Conservation (phyloP, 768 basidiomycete genomes). For the Punctularia strigosozonata region DNA sequence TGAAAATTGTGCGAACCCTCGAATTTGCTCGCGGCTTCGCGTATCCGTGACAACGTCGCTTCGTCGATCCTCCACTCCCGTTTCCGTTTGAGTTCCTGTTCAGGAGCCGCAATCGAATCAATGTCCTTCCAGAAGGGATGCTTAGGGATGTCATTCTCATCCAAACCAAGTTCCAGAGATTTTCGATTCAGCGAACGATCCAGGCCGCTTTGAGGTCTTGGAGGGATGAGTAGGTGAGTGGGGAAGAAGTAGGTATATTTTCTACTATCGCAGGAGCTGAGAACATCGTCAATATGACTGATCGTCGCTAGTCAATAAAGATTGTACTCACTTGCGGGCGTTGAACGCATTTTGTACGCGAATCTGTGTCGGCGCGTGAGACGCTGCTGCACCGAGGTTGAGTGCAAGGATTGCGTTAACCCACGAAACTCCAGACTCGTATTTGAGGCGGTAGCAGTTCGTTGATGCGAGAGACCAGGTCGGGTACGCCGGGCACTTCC, state of each 20-base stretch:
- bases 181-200: constrained; percentile 29
- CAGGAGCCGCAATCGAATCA: constrained; percentile 24
- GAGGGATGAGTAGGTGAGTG: constrained; percentile 84
- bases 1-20: constrained; percentile 95
- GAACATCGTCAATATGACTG: constrained; percentile 11
- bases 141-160: constrained; percentile 9
- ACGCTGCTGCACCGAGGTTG: neutral
- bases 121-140: constrained; percentile 55
- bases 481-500: constrained; percentile 54
- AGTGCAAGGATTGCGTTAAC: constrained; percentile 19
- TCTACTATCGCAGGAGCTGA: constrained; percentile 83
- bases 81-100: constrained; percentile 56
- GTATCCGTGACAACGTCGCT: constrained; percentile 43
- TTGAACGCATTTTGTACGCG: constrained; percentile 77
- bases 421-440: constrained; percentile 80
- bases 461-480: constrained; percentile 69
- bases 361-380: constrained; percentile 26
- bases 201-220: constrained; percentile 64
- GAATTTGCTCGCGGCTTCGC: constrained; percentile 48
- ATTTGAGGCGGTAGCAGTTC: constrained; percentile 84
- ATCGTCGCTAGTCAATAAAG: neutral
- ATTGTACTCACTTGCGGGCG: constrained; percentile 45
- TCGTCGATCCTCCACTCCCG: constrained; percentile 55
- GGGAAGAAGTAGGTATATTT: constrained; percentile 98
- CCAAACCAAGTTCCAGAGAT: constrained; percentile 15